These are phyloP conservation scores for Brasenia schreberi DNA, from an alignment of 164 flowering plant species.

Conservation along the genomic window DNA sequence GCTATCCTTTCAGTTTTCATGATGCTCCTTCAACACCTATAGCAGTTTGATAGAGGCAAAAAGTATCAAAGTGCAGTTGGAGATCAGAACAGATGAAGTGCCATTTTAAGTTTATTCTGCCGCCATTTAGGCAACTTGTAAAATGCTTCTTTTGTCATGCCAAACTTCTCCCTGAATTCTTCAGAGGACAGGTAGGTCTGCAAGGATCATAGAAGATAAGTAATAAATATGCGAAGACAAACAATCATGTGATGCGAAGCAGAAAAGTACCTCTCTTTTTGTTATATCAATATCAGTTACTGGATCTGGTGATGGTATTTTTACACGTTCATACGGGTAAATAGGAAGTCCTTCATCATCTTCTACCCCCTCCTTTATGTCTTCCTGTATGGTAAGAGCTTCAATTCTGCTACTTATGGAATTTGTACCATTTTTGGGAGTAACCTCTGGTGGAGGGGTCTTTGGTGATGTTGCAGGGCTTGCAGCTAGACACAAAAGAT, in stretches of 20 bases:
- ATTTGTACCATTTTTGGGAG: conserved; percentile 1
- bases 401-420: conserved; percentile 43
- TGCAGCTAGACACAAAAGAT: not conserved
- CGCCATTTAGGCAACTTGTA: conserved; percentile 94
- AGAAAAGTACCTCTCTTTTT: conserved; percentile 67
- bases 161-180: conserved; percentile 88
- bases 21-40: no score
- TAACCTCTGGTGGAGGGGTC: not conserved
- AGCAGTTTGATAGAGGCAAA: no score
- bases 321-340: conserved; percentile 79
- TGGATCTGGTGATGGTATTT: conserved; percentile 48
- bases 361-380: conserved; percentile 77
- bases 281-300: conserved; percentile 81
- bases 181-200: conserved; percentile 78
- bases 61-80: not conserved
- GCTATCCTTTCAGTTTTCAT: not conserved
- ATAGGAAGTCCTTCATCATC: conserved; percentile 73
- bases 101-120: conserved; percentile 94
- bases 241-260: not conserved
- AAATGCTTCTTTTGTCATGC: conserved; percentile 77
- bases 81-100: conserved; percentile 61
- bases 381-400: conserved; percentile 66
- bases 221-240: not conserved
- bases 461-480: conserved; percentile 10
- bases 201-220: conserved; percentile 8